These are phyloP conservation scores for Calonectria pauciramosa DNA, from an alignment of 2,329 filamentous ascomycete species.

Conservation along the genomic window DNA sequence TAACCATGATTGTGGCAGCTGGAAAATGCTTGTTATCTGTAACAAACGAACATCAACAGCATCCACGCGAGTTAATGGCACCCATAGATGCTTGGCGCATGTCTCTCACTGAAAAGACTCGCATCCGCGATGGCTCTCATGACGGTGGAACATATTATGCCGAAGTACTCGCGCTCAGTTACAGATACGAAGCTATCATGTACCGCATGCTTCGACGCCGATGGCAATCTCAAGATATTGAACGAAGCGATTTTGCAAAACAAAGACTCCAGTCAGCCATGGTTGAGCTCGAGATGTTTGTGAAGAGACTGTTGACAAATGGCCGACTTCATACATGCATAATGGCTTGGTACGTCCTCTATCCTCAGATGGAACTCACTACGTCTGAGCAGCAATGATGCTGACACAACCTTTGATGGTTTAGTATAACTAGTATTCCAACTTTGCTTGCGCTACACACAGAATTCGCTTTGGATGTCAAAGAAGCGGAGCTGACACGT, in stretches of 20 bases:
- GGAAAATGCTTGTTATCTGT: not conserved
- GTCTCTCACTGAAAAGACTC: constrained; percentile 17
- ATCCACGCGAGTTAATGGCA: not conserved
- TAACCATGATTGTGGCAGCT: not conserved
- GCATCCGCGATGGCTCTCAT: not conserved
- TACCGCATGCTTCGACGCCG: constrained; percentile 29
- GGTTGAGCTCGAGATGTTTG: constrained; percentile 29
- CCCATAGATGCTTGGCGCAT: constrained; percentile 23
- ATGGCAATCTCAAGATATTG: not conserved
- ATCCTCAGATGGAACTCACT: not conserved
- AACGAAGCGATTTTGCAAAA: constrained; percentile 25
- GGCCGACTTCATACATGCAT: constrained; percentile 11
- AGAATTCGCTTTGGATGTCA: constrained; percentile 18
- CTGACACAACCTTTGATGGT: not conserved
- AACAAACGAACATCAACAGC: not conserved
- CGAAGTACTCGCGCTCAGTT: constrained; percentile 23
- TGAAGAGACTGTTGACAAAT: constrained; percentile 23
- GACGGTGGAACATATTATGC: constrained; percentile 3
- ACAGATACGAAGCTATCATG: constrained; percentile 34
- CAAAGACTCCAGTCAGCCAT: constrained; percentile 25
- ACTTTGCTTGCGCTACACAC: constrained; percentile 23
- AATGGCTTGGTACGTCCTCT: constrained; percentile 22
- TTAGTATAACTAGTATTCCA: constrained; percentile 19
- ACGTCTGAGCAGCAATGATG: not conserved
- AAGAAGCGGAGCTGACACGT: constrained; percentile 16